Evolutionary conservation across 73 alveolate genomes (phyloP), one percentile per base, ranked within the genome.

Genomic region (Tetrahymena elliotti): DNA sequence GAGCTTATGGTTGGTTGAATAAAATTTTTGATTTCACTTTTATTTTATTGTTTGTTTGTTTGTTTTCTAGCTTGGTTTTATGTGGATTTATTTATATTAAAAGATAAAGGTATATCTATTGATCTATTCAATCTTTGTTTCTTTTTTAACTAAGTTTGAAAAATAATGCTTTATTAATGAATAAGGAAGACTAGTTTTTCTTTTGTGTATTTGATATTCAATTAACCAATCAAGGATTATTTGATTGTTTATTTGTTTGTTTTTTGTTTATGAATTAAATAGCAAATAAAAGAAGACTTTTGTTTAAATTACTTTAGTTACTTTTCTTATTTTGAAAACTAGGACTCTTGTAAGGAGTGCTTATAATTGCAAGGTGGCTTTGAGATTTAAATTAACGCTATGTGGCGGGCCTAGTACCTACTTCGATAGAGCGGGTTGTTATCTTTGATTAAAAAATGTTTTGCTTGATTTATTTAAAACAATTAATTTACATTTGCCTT

Each of bases 261-360:
- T n/a, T n/a, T n/a, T n/a, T n/a, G n/a, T 47, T 47, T 47, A 27
- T 47, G 82, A 47, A 47, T 47, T 47, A 47, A 47, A 47, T 47
- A 47, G 20, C 88, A 68, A 68, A 27, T 31, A 31, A 68, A 68
- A 27, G 36, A 68, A 68, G 36, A 68, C 38, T 27, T 31, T 68
- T 68, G 88, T 68, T 68, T 68, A 31, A 68, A 68, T 68, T 68
- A 68, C 88, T 68, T 68, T 68, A 68, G 88, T 68, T 68, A 68
- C 88, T 68, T 68, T 68, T 68, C 88, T 68, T 68, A 68, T 68
- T 68, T 68, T 68, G 88, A 68, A 68, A 68, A 68, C 88, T 68
- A 68, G 88, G 88, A 68, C 88, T 68, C 88, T 68, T 68, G 88
- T 68, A 68, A 68, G 88, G 88, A 68, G 88, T 68, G 36, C 88